phyloP scores from a whole-genome alignment of 208 protist species.

The Leishmania tarentolae region DNA sequence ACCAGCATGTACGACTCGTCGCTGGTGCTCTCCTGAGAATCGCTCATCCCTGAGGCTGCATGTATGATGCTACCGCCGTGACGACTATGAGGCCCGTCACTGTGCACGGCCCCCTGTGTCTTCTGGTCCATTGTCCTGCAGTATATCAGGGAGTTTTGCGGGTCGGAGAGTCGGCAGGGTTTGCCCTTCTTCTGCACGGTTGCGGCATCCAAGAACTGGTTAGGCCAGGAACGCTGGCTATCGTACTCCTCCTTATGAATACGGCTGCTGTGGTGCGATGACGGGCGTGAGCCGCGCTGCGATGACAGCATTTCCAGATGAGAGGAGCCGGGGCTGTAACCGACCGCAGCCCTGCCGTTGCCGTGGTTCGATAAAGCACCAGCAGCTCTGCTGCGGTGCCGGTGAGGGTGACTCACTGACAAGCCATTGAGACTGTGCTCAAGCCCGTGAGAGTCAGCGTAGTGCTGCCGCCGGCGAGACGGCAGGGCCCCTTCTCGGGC shows the following conservation, averaged over 20 bases:
- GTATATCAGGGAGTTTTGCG: constrained; percentile 3
- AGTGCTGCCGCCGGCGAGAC: constrained; percentile 9
- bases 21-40: constrained; percentile 32
- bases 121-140: constrained; percentile 17
- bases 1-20: constrained; percentile 34
- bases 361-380: constrained; percentile 5
- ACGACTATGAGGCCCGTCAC: constrained; percentile 10
- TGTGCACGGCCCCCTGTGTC: constrained; percentile 16
- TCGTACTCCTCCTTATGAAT: not conserved
- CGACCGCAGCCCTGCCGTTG: not conserved
- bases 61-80: constrained; percentile 13
- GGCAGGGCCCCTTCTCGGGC: not conserved
- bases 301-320: not conserved
- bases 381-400: not conserved
- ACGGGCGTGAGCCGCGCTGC: constrained; percentile 15
- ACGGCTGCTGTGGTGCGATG: constrained; percentile 15
- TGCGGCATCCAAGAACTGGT: constrained; percentile 32
- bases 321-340: not conserved
- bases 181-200: constrained; percentile 48
- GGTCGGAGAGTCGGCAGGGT: constrained; percentile 29
- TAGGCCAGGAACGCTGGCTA: constrained; percentile 29
- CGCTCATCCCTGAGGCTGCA: not conserved
- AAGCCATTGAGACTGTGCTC: constrained; percentile 36
- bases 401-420: not conserved
- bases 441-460: constrained; percentile 25